Percentiles rank a stretch among this genome's conserved stretches.
phyloP scores from a whole-genome alignment of 192 early-diverging fungal genomes.

The Linnemannia zychae region DNA sequence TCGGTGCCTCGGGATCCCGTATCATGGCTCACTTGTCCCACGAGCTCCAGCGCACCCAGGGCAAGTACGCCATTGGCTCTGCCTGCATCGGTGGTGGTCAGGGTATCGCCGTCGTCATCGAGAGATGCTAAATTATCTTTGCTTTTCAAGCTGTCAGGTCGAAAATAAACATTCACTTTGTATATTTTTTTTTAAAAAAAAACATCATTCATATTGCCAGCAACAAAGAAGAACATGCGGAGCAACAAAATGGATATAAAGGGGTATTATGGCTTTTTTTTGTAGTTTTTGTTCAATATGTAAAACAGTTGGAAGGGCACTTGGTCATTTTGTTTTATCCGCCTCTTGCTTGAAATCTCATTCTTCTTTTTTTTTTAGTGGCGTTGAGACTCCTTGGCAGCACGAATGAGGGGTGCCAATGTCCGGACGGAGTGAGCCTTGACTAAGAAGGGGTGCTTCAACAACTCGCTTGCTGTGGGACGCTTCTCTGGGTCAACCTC shows the following conservation, averaged over 20 bases:
- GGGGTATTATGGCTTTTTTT: constrained; percentile 3
- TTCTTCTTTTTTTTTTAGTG: constrained; percentile 4
- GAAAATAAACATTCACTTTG: background rate
- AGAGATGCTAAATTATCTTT: constrained; percentile 28
- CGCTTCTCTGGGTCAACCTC: constrained; percentile 87
- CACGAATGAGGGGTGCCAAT: constrained; percentile 84
- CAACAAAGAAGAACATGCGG: background rate
- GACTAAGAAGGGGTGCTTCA: constrained; percentile 86
- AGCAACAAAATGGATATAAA: background rate
- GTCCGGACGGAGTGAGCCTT: constrained; percentile 84
- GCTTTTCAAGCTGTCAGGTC: background rate
- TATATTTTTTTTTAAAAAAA: constrained; percentile 18
- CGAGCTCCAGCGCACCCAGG: constrained; percentile 84
- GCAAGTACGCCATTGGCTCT: constrained; percentile 91
- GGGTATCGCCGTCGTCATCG: constrained; percentile 56
- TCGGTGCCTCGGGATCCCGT: constrained; percentile 96
- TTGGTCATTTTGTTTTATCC: background rate
- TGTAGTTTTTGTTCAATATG: background rate
- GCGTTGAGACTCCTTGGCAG: constrained; percentile 67
- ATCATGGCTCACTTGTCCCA: constrained; percentile 91
- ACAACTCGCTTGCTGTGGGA: constrained; percentile 80
- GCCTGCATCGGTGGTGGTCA: constrained; percentile 96
- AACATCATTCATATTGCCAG: background rate
- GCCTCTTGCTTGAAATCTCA: background rate
- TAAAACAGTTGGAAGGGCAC: background rate